These are phyloP conservation scores for Vickermania spadyakhi DNA, from an alignment of 208 protist genomes.

Conservation along the genomic window DNA sequence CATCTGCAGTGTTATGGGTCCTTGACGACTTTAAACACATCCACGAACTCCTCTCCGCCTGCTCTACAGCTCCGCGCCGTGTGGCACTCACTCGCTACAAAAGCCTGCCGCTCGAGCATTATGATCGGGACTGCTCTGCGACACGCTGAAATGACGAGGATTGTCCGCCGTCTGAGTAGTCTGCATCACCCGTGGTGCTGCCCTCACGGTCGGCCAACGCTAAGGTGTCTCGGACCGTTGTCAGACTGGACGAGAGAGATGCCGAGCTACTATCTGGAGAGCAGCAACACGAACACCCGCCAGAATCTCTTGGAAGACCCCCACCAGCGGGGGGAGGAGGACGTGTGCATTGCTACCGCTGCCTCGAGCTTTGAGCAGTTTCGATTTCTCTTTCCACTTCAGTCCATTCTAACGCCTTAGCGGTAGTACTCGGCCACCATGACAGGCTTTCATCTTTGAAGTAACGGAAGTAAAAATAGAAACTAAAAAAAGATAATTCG, in stretches of 20 bases:
- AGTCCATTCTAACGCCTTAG: too few relatives aligned
- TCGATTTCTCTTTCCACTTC: too few relatives aligned
- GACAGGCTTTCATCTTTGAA: too few relatives aligned
- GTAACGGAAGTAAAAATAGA: too few relatives aligned
- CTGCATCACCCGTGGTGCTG: slow-evolving; percentile 93
- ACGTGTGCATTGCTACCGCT: too few relatives aligned
- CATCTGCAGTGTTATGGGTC: slow-evolving; percentile 57
- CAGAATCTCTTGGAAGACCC: too few relatives aligned
- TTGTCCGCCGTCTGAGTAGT: slow-evolving; percentile 57
- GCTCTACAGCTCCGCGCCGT: slow-evolving; percentile 46
- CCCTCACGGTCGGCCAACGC: slow-evolving; percentile 91
- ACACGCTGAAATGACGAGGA: slow-evolving; percentile 57
- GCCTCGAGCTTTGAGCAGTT: too few relatives aligned
- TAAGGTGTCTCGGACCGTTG: slow-evolving; percentile 55
- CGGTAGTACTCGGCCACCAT: too few relatives aligned
- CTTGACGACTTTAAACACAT: slow-evolving; percentile 22
- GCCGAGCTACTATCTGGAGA: not conserved
- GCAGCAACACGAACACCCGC: not conserved
- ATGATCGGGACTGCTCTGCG: slow-evolving; percentile 90
- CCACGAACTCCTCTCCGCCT: not conserved
- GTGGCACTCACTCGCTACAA: slow-evolving; percentile 88
- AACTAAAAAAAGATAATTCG: too few relatives aligned
- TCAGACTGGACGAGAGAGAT: slow-evolving; percentile 2
- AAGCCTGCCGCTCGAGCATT: slow-evolving; percentile 88
- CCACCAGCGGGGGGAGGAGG: too few relatives aligned